Percentiles rank a stretch among this genome's conserved stretches.
These are phyloP conservation scores for Populus davidiana DNA, from an alignment of 345 rosid species.

Conservation along the genomic window DNA sequence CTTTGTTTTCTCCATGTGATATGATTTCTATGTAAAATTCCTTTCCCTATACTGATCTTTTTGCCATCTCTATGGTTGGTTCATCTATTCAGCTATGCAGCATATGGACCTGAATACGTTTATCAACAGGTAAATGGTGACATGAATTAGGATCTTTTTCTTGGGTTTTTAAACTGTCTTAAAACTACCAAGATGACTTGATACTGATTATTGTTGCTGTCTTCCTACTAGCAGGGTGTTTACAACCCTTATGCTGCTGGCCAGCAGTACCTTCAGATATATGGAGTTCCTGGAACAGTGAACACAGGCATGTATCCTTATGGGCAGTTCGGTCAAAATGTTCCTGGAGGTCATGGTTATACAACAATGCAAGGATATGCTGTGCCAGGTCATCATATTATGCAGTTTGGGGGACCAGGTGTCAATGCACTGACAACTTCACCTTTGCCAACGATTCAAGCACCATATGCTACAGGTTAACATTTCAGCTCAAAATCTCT, in stretches of 20 bases:
- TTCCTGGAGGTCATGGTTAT: conserved; percentile 68
- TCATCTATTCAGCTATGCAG: conserved; percentile 55
- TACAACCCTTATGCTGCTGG: conserved; percentile 63
- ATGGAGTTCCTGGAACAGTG: conserved; percentile 71
- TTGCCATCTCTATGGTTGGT: conserved; percentile 8
- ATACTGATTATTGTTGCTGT: conserved; percentile 9
- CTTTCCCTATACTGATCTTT: conserved; percentile 4
- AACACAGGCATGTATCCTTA: conserved; percentile 60
- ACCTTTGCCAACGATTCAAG: conserved; percentile 57
- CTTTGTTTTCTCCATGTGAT: conserved; percentile 1
- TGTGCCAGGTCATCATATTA: conserved; percentile 64
- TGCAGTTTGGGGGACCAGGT: conserved; percentile 62
- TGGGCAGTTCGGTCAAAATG: conserved; percentile 63
- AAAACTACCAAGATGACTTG: neutral
- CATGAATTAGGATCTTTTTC: conserved; percentile 3
- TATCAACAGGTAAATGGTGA: conserved; percentile 64
- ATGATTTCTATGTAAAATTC: conserved; percentile 6
- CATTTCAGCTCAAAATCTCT: neutral
- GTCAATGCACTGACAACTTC: conserved; percentile 60
- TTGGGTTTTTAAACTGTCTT: neutral
- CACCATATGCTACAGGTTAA: conserved; percentile 66
- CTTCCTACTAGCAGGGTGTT: conserved; percentile 43
- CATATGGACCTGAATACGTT: conserved; percentile 73
- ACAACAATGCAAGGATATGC: conserved; percentile 68
- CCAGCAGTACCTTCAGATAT: conserved; percentile 80